phyloP scores from a whole-genome alignment of 2,329 filamentous ascomycete species.

The Stylonectria norvegica region DNA sequence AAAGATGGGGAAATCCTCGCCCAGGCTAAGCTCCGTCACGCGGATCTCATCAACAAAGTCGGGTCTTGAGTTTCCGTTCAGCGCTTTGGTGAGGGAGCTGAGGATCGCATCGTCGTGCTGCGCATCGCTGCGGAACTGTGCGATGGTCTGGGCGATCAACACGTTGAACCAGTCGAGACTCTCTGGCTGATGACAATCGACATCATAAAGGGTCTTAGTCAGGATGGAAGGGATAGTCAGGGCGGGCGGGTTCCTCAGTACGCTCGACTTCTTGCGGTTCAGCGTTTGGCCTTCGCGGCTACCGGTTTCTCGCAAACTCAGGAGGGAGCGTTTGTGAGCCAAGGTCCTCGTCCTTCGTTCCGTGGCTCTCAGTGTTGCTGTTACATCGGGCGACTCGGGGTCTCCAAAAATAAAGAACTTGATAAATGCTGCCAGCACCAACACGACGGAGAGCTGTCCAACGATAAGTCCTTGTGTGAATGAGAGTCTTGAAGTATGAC shows the following conservation, averaged over 20 bases:
- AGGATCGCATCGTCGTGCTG: slow-evolving; percentile 89
- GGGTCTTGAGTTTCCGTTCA: slow-evolving; percentile 84
- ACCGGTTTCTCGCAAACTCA: slow-evolving; percentile 54
- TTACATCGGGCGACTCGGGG: slow-evolving; percentile 76
- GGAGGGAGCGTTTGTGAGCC: slow-evolving; percentile 71
- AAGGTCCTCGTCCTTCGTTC: slow-evolving; percentile 71
- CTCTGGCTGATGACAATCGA: slow-evolving; percentile 91
- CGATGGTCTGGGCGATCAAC: slow-evolving; percentile 91
- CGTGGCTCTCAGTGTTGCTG: slow-evolving; percentile 70
- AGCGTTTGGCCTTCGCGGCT: slow-evolving; percentile 42
- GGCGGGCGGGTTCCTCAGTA: slow-evolving; percentile 67
- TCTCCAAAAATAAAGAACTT: slow-evolving; percentile 99
- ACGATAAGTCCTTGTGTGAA: slow-evolving; percentile 93
- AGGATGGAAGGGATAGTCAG: slow-evolving; percentile 92
- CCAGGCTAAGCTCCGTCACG: slow-evolving; percentile 88
- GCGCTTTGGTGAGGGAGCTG: slow-evolving; percentile 73
- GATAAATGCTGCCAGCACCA: slow-evolving; percentile 91
- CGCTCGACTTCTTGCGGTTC: slow-evolving; percentile 66
- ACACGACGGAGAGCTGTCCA: slow-evolving; percentile 86
- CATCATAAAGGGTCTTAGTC: slow-evolving; percentile 96
- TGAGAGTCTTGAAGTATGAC: slow-evolving; percentile 60
- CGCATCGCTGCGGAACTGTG: slow-evolving; percentile 89
- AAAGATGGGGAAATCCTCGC: slow-evolving; percentile 97
- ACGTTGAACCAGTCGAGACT: slow-evolving; percentile 99
- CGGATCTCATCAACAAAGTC: slow-evolving; percentile 92